Evolutionary conservation across 2,329 filamentous ascomycete species (phyloP).

Genomic region (Colletotrichum euphorbiae): DNA sequence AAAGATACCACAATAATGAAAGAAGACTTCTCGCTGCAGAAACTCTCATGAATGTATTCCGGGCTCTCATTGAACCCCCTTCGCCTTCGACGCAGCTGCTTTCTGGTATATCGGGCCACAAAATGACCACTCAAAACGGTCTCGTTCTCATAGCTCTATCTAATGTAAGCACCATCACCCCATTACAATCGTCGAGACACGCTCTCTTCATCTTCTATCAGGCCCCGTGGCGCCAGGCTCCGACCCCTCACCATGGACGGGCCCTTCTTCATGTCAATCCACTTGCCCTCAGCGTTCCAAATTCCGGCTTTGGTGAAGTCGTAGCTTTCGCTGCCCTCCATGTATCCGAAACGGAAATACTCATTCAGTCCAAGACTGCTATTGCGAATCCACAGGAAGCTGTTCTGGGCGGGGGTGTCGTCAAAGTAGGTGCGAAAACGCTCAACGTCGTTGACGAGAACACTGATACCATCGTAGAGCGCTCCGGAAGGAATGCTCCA

Average conservation of each 20-base stretch:
- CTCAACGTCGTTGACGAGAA: slow-evolving; percentile 89
- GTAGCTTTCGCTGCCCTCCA: slow-evolving; percentile 71
- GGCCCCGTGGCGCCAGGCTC: slow-evolving; percentile 41
- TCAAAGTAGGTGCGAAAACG: slow-evolving; percentile 79
- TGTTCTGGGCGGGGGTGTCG: slow-evolving; percentile 58
- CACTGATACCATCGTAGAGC: slow-evolving; percentile 79
- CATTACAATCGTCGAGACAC: slow-evolving; percentile 40
- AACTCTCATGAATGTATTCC: neutral
- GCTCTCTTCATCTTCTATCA: slow-evolving; percentile 42
- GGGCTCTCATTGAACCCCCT: neutral
- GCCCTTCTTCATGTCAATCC: slow-evolving; percentile 74
- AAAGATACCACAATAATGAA: slow-evolving; percentile 25
- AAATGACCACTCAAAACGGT: neutral
- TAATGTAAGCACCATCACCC: slow-evolving; percentile 12
- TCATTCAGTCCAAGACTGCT: slow-evolving; percentile 63
- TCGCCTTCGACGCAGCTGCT: neutral
- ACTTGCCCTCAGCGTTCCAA: slow-evolving; percentile 74
- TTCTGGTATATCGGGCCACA: neutral
- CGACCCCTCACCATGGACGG: slow-evolving; percentile 59
- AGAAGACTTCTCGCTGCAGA: slow-evolving; percentile 16
- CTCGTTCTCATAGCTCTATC: neutral
- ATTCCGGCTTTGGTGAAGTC: slow-evolving; percentile 83
- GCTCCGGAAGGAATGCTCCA: slow-evolving; percentile 60
- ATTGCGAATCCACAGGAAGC: slow-evolving; percentile 71
- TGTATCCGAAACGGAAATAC: slow-evolving; percentile 83